Evolutionary conservation across 805 yeast species (phyloP).

Genomic region (Myxozyma sirexii): DNA sequence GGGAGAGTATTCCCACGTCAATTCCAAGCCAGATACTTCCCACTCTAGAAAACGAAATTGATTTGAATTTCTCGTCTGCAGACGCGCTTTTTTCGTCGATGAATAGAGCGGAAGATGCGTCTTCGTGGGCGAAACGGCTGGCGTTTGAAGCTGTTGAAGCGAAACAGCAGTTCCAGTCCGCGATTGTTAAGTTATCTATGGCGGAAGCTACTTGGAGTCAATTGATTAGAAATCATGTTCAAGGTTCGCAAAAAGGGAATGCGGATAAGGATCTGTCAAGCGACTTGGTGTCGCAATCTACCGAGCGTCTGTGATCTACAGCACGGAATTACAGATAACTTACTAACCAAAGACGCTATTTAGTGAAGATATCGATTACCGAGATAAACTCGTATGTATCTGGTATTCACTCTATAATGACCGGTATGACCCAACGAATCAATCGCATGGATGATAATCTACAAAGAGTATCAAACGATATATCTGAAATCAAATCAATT

Average conservation of each 20-base stretch:
- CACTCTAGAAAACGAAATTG: too few relatives aligned
- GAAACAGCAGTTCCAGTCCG: constrained; percentile 4
- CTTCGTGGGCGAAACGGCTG: constrained; percentile 20
- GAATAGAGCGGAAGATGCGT: constrained; percentile 3
- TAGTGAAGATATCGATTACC: not conserved
- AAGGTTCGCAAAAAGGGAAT: too few relatives aligned
- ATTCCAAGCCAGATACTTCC: not conserved
- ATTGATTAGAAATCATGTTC: not conserved
- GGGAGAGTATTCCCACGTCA: constrained; percentile 1
- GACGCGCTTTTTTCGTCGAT: not conserved
- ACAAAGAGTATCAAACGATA: not conserved
- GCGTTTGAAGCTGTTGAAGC: constrained; percentile 16
- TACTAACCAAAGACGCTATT: not conserved
- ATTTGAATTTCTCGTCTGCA: not conserved
- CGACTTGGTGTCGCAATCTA: too few relatives aligned
- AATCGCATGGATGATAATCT: not conserved
- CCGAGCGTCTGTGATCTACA: constrained; percentile 1
- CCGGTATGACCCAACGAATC: not conserved
- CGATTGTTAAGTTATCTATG: not conserved
- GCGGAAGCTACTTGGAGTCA: constrained; percentile 8
- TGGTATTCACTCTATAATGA: not conserved
- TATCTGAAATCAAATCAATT: constrained; percentile 7
- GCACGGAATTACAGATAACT: too few relatives aligned
- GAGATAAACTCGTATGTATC: not conserved
- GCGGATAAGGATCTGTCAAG: not conserved